Base-by-base conservation (phyloP, 805 yeast genomes). In the Candida incommunis region DNA sequence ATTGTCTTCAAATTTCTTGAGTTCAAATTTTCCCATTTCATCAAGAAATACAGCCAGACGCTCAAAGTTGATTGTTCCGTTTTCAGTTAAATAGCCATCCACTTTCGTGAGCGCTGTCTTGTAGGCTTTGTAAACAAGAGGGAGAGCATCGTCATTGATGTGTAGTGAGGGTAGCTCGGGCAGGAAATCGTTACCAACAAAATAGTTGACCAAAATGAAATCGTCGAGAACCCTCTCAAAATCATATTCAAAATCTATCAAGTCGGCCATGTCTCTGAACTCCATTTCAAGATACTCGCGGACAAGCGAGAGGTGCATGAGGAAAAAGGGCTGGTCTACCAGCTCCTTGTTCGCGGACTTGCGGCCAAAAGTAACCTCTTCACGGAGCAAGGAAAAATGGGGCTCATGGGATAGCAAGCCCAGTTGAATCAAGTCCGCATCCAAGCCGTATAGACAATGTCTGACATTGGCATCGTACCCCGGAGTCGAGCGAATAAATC, bases 381-480 rank as follows among this genome's bases (percentile, higher is more conserved):
- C 99, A 70, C 99, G 80, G 51, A 92, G 70, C 47, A 92, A 66
- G 11, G 95, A 84, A 61, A 88, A 86, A 64, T 90, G 37, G 37
- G 98, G 99, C 62, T 92, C 99, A 62, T 92, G 99, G 1, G 97
- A 88, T 2, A 96, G 96, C 50, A 92, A 73, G 3, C 96, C 96
- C 59, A 92, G 70, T 71, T 92, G 88, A 62, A 92, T 94, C 62
- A 92, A 73, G 67, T 92, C 99, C 1, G 99, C 99, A 69, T 92
- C 99, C 51, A 92, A 70, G 24, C 99, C 99, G 62, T 92, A 94
- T 47, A 92, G 88, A 62, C 94, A 85, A 63, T 92, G 99, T n/a
- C 78, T 72, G 1, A 96, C 88, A 60, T 92, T 90, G 44, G 97
- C 95, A 57, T 85, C 75, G 62, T 90, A 84, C 57, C 79, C 78